These are phyloP conservation scores for Pyricularia sp. DNA, from an alignment of 2,329 filamentous ascomycete species.

Conservation along the genomic window DNA sequence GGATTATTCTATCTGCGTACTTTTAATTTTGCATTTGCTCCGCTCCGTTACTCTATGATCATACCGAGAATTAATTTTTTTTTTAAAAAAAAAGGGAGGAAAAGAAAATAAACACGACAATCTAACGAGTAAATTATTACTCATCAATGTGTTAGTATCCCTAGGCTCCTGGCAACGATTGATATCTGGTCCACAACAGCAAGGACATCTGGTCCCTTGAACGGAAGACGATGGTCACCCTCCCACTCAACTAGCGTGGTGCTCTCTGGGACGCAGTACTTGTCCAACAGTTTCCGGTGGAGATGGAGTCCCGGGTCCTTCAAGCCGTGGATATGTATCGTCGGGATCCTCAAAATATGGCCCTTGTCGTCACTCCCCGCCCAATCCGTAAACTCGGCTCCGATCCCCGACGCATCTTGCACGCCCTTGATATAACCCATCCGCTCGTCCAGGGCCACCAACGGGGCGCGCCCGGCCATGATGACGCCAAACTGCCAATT, in stretches of 20 bases:
- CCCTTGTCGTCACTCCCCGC: conserved; percentile 23
- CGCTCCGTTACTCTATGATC: background rate
- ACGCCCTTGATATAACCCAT: conserved; percentile 5
- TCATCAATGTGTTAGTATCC: background rate
- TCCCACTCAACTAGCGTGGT: conserved; percentile 57
- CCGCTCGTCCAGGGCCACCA: conserved; percentile 35
- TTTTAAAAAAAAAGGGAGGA: background rate
- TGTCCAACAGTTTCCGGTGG: conserved; percentile 40
- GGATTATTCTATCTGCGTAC: background rate
- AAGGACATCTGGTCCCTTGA: conserved; percentile 52
- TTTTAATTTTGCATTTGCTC: background rate
- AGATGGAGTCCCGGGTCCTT: conserved; percentile 44
- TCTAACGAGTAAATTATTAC: background rate
- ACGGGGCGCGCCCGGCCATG: conserved; percentile 46
- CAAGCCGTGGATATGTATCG: conserved; percentile 55
- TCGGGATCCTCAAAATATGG: conserved; percentile 42
- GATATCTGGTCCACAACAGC: background rate
- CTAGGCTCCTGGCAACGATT: background rate
- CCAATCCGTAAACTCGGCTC: conserved; percentile 27
- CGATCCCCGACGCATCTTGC: conserved; percentile 9
- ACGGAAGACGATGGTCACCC: conserved; percentile 55
- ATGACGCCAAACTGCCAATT: conserved; percentile 48
- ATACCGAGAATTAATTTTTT: background rate
- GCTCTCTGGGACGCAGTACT: conserved; percentile 45
- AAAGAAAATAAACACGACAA: no score